A percentile compares a stretch with the other conserved stretches of the same genome.
Evolutionary conservation across 106 monocot species (phyloP).

Genomic region (Allium fistulosum): DNA sequence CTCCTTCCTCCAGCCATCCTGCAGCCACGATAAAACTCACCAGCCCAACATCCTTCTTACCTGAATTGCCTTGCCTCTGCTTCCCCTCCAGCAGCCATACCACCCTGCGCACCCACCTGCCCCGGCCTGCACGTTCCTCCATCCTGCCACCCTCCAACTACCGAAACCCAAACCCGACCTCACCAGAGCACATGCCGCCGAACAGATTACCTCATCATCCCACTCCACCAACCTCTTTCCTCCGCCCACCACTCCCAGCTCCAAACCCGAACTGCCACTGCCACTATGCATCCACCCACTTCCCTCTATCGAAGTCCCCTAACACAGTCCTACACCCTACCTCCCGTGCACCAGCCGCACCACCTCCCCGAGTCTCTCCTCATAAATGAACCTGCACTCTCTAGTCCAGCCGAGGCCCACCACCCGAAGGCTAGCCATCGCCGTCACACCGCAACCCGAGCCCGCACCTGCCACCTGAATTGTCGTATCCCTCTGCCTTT

Average conservation of each 20-base stretch:
- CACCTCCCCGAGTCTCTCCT: not conserved
- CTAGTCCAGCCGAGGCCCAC: not conserved
- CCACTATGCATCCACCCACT: not conserved
- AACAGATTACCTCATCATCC: not conserved
- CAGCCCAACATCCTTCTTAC: not conserved
- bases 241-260: not conserved
- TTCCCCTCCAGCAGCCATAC: not conserved
- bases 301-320: not conserved
- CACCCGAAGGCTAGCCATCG: not conserved
- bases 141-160: not conserved
- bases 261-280: not conserved
- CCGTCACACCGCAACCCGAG: not conserved
- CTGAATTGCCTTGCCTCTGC: not conserved
- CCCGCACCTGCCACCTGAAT: not conserved
- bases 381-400: not conserved
- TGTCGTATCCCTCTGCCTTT: not conserved
- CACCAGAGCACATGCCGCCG: not conserved
- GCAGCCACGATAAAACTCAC: not conserved
- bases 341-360: not conserved
- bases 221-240: not conserved
- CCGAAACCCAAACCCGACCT: not conserved
- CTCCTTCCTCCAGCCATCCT: not conserved
- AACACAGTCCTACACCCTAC: no score
- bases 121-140: not conserved
- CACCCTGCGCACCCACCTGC: not conserved